Conservation (phyloP, 2,329 filamentous ascomycete species). For the Trichoderma sp. region DNA sequence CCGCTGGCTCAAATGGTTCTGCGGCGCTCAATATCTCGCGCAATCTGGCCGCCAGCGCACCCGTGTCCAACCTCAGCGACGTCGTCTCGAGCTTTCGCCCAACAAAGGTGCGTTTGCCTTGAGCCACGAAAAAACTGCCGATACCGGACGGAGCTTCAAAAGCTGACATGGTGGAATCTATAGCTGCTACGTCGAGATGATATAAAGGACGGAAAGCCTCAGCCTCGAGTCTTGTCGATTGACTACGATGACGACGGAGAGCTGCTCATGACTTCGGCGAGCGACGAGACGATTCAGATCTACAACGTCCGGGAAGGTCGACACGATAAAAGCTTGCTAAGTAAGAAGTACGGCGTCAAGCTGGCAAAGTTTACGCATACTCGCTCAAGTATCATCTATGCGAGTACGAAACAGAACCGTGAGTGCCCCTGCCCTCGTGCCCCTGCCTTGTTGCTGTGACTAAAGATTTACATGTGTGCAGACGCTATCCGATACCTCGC, state of each 20-base stretch:
- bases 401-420: slow-evolving; percentile 93
- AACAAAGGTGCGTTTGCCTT: slow-evolving; percentile 64
- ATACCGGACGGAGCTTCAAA: neutral
- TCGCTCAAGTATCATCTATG: slow-evolving; percentile 88
- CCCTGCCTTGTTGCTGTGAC: neutral
- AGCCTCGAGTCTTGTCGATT: slow-evolving; percentile 78
- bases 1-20: slow-evolving; percentile 48
- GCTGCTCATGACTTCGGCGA: slow-evolving; percentile 85
- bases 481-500: slow-evolving; percentile 85
- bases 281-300: slow-evolving; percentile 93
- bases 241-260: slow-evolving; percentile 97
- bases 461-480: slow-evolving; percentile 66
- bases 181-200: slow-evolving; percentile 63
- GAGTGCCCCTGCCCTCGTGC: slow-evolving; percentile 29
- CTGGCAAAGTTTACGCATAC: slow-evolving; percentile 94
- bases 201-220: slow-evolving; percentile 54
- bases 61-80: slow-evolving; percentile 72
- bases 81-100: slow-evolving; percentile 78
- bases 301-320: slow-evolving; percentile 92
- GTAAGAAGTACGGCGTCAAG: slow-evolving; percentile 96
- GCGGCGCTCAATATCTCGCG: slow-evolving; percentile 56
- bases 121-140: neutral
- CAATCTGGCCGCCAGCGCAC: slow-evolving; percentile 46
- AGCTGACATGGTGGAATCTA: neutral
- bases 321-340: slow-evolving; percentile 84